phyloP scores from a whole-genome alignment of 1,139 yeast species.

The Taiozyma sp. region DNA sequence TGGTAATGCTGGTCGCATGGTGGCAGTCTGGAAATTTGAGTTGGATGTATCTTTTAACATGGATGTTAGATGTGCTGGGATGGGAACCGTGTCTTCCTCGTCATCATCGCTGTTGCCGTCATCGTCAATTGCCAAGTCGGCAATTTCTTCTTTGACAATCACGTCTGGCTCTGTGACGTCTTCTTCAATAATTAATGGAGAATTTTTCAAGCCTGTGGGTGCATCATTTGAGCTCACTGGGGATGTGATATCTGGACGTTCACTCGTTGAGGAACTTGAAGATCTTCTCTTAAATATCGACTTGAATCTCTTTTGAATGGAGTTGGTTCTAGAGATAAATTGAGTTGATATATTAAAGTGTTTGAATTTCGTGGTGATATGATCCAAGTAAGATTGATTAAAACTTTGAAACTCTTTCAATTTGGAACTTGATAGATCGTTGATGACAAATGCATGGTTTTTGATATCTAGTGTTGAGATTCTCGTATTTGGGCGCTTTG shows the following conservation, averaged over 20 bases:
- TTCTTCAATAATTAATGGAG: conserved; percentile 5
- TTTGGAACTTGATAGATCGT: conserved; percentile 28
- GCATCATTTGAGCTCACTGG: conserved; percentile 5
- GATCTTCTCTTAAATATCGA: conserved; percentile 21
- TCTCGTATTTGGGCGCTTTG: conserved; percentile 59
- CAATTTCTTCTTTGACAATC: conserved; percentile 16
- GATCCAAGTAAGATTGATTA: conserved; percentile 14
- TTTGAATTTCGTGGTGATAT: neutral
- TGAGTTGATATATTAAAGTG: neutral
- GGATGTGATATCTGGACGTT: conserved; percentile 2
- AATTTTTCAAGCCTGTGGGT: conserved; percentile 2
- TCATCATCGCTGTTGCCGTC: conserved; percentile 3
- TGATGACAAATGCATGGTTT: conserved; percentile 38
- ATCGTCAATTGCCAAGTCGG: conserved; percentile 13
- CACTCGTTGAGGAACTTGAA: conserved; percentile 3
- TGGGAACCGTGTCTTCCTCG: conserved; percentile 1
- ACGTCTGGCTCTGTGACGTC: conserved; percentile 6
- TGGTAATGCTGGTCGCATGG: neutral
- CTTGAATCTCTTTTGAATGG: conserved; percentile 18
- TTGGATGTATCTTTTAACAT: neutral
- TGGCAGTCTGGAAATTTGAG: neutral
- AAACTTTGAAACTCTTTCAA: conserved; percentile 21
- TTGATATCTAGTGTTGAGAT: conserved; percentile 37
- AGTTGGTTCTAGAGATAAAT: conserved; percentile 1
- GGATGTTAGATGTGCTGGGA: neutral